A percentile compares a stretch with the other conserved stretches of the same genome.
These are phyloP conservation scores for Plasmodium adleri DNA, from an alignment of 169 alveolate species.

Conservation along the genomic window DNA sequence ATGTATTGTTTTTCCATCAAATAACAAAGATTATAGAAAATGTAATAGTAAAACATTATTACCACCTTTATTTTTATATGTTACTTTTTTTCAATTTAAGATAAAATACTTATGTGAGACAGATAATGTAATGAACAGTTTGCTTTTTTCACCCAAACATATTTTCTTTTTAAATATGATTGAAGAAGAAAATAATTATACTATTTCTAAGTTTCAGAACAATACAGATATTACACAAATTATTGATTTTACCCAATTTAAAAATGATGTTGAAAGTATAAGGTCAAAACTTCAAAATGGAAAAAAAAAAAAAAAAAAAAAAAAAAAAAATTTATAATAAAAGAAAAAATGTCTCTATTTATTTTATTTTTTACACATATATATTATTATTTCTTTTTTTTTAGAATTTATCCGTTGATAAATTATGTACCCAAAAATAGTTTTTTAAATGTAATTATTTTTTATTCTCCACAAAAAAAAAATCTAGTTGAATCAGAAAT, in stretches of 20 bases:
- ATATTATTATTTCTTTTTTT: background rate
- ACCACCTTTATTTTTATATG: conserved; percentile 63
- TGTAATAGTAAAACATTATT: conserved; percentile 72
- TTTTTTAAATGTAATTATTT: conserved; percentile 66
- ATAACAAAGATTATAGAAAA: conserved; percentile 70
- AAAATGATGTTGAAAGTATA: conserved; percentile 51
- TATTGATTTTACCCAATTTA: conserved; percentile 70
- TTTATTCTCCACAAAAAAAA: conserved; percentile 52
- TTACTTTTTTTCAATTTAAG: conserved; percentile 63
- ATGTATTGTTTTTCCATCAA: conserved; percentile 70
- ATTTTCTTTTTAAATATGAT: conserved; percentile 57
- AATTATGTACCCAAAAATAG: conserved; percentile 61
- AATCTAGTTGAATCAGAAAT: conserved; percentile 40
- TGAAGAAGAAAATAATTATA: conserved; percentile 37
- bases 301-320: background rate
- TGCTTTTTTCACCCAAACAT: conserved; percentile 39
- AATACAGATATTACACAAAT: conserved; percentile 49
- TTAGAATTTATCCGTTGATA: conserved; percentile 52
- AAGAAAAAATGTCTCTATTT: background rate
- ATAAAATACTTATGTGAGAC: conserved; percentile 67
- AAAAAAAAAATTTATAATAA: background rate
- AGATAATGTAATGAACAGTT: conserved; percentile 24
- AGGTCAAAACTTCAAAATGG: conserved; percentile 3
- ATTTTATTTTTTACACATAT: too few species aligned
- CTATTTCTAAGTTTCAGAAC: conserved; percentile 46